phyloP scores from a whole-genome alignment of 2,329 filamentous ascomycete genomes.

The Aureobasidium sp. region DNA sequence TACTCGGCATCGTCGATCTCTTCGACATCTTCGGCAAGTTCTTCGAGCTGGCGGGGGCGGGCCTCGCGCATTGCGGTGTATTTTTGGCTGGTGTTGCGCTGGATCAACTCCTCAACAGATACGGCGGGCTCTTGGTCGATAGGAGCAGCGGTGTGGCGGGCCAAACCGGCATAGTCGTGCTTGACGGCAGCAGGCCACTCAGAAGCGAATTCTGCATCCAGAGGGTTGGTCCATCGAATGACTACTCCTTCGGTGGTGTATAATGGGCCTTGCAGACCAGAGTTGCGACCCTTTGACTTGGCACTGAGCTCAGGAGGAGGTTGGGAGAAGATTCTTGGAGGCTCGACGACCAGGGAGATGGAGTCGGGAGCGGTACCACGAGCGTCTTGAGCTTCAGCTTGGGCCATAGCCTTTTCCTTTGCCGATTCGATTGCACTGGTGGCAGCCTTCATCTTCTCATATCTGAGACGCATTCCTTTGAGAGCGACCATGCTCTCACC shows the following conservation, averaged over 20 bases:
- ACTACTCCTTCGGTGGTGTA: slow-evolving; percentile 26
- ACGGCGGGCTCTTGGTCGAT: not conserved
- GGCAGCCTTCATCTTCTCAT: slow-evolving; percentile 9
- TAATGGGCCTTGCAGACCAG: slow-evolving; percentile 16
- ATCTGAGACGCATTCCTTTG: not conserved
- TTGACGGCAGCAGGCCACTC: slow-evolving; percentile 28
- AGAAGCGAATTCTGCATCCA: slow-evolving; percentile 33
- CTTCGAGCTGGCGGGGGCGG: not conserved
- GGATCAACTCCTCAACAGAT: not conserved
- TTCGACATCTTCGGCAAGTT: not conserved
- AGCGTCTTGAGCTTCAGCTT: not conserved
- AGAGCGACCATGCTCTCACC: not conserved
- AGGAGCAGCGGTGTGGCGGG: slow-evolving; percentile 21
- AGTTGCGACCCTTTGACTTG: slow-evolving; percentile 13
- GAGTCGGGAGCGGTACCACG: not conserved
- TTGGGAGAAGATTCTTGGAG: slow-evolving; percentile 5
- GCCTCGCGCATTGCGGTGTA: not conserved
- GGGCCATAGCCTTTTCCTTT: not conserved
- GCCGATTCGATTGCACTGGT: not conserved
- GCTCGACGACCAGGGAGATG: not conserved
- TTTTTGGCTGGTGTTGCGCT: slow-evolving; percentile 6
- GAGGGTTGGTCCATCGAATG: slow-evolving; percentile 31
- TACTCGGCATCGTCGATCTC: not conserved
- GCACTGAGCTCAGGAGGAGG: slow-evolving; percentile 15
- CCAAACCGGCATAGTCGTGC: slow-evolving; percentile 27